Evolutionary conservation across 306 rosid genomes (phyloP).

Genomic region (Dryas octopetala): DNA sequence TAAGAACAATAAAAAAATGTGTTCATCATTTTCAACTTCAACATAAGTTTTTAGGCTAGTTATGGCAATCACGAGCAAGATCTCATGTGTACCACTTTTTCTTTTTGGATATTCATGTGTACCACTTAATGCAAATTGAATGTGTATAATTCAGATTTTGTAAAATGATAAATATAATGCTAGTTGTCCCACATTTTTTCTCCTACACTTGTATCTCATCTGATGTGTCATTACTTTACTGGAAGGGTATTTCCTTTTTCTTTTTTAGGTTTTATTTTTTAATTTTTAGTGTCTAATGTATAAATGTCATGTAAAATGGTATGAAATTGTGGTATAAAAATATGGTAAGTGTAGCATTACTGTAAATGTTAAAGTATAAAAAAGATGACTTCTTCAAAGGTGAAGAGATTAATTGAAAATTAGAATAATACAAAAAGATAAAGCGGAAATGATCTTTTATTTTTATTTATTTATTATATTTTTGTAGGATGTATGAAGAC

Average conservation of each 20-base stretch:
- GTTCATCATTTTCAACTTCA: background rate
- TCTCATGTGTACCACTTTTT: slow-evolving; percentile 7
- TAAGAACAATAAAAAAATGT: too few relatives aligned
- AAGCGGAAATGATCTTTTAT: background rate
- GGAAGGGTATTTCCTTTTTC: too few relatives aligned
- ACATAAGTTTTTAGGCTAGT: background rate
- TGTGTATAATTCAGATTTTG: background rate
- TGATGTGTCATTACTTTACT: too few relatives aligned
- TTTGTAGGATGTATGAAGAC: background rate
- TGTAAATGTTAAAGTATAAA: background rate
- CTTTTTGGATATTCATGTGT: too few relatives aligned
- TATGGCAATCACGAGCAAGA: slow-evolving; percentile 12
- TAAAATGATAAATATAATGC: background rate
- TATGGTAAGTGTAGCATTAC: too few relatives aligned
- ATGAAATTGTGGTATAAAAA: too few relatives aligned
- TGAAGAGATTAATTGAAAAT: background rate
- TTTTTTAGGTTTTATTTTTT: too few relatives aligned
- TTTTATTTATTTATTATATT: background rate
- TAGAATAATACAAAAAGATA: background rate
- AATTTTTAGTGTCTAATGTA: too few relatives aligned
- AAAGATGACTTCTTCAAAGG: background rate
- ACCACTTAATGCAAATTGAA: background rate
- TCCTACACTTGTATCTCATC: too few relatives aligned
- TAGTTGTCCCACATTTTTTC: too few relatives aligned
- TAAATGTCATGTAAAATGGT: too few relatives aligned